Conservation (phyloP, 2,329 filamentous ascomycete genomes). For the Fonsecaea erecta region DNA sequence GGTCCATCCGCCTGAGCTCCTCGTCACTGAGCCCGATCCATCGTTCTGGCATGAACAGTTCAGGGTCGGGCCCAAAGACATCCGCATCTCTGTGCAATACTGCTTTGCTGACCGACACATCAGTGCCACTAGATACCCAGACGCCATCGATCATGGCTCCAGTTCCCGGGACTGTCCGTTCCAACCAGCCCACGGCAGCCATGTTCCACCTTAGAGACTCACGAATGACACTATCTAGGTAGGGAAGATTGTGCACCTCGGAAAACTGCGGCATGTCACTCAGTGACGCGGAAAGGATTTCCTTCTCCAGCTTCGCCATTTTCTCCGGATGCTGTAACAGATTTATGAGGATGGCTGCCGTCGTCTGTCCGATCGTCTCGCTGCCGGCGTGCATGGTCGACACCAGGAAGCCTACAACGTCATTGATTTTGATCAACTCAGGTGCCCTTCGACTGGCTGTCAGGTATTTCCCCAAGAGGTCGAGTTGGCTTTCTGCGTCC, state of each 20-base stretch:
- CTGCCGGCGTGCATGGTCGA: constrained; percentile 30
- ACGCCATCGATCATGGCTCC: constrained; percentile 28
- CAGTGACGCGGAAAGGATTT: constrained; percentile 21
- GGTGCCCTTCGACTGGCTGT: constrained; percentile 66
- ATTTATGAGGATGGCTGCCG: constrained; percentile 42
- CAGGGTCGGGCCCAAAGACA: constrained; percentile 47
- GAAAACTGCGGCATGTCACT: constrained; percentile 11
- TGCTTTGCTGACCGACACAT: constrained; percentile 40
- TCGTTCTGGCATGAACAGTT: constrained; percentile 50
- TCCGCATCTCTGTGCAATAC: constrained; percentile 47
- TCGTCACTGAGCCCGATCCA: constrained; percentile 47
- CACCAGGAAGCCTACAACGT: constrained; percentile 24
- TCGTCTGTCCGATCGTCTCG: constrained; percentile 24
- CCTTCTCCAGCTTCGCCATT: constrained; percentile 19
- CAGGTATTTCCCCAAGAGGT: constrained; percentile 75
- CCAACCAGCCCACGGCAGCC: constrained; percentile 29
- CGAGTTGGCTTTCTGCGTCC: constrained; percentile 49
- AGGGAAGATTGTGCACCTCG: constrained; percentile 66
- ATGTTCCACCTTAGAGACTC: constrained; percentile 22
- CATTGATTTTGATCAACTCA: constrained; percentile 10
- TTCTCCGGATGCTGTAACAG: constrained; percentile 50
- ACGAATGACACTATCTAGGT: constrained; percentile 26
- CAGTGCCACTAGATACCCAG: constrained; percentile 25
- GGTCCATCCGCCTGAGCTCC: constrained; percentile 41
- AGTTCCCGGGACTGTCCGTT: constrained; percentile 34